These are phyloP conservation scores for Cyclotella cryptica DNA, from an alignment of 108 stramenopile genomes.

Conservation along the genomic window DNA sequence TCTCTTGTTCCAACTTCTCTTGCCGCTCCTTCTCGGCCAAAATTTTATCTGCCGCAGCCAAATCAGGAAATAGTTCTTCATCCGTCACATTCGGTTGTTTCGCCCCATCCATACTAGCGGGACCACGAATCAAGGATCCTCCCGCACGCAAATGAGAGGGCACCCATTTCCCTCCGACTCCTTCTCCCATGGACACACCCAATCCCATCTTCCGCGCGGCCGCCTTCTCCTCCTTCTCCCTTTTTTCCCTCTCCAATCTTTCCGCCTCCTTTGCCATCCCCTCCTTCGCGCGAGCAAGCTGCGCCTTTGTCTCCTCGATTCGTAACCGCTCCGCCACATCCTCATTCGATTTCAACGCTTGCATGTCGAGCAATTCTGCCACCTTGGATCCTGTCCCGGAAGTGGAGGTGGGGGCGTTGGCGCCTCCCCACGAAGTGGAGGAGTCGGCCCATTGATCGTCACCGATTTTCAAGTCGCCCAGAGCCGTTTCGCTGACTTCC, in stretches of 20 bases:
- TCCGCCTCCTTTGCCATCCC: constrained; percentile 91
- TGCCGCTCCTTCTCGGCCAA: constrained; percentile 72
- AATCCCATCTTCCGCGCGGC: constrained; percentile 14
- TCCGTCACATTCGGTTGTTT: constrained; percentile 63
- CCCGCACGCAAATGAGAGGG: constrained; percentile 60
- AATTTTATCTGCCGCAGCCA: constrained; percentile 83
- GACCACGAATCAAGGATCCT: constrained; percentile 33
- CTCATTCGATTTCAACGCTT: constrained; percentile 71
- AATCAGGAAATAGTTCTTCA: constrained; percentile 87
- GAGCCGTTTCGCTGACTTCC: constrained; percentile 53
- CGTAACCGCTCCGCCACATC: constrained; percentile 86
- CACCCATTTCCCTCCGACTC: constrained; percentile 67
- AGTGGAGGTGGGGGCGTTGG: constrained; percentile 15
- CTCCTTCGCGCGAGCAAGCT: constrained; percentile 82
- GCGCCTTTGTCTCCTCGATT: constrained; percentile 85
- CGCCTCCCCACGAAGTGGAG: constrained; percentile 23
- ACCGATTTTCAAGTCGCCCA: constrained; percentile 33
- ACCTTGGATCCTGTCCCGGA: constrained; percentile 46
- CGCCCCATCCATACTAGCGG: constrained; percentile 35
- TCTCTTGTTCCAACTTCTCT: constrained; percentile 60
- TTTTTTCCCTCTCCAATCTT: constrained; percentile 73
- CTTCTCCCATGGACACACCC: constrained; percentile 40
- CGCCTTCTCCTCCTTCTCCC: constrained; percentile 63
- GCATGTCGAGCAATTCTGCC: constrained; percentile 80
- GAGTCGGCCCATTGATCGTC: constrained; percentile 77